These are phyloP conservation scores for Aureobasidium subglaciale DNA, from an alignment of 2,329 filamentous ascomycete genomes.

Conservation along the genomic window DNA sequence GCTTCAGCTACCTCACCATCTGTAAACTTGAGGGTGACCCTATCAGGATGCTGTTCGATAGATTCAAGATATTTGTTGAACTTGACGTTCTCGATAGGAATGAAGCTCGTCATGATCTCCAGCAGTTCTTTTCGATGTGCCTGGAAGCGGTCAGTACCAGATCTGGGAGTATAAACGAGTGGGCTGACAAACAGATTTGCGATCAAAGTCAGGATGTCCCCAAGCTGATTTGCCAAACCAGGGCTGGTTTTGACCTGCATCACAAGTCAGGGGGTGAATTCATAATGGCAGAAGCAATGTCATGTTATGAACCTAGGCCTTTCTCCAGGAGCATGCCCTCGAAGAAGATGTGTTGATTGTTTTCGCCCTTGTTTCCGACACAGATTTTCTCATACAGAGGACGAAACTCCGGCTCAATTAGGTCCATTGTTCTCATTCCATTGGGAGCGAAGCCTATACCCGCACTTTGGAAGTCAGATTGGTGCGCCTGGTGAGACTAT, in stretches of 20 bases:
- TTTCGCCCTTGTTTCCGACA: slow-evolving; percentile 32
- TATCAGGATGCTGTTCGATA: slow-evolving; percentile 30
- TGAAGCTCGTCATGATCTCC: slow-evolving; percentile 43
- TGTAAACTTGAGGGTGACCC: slow-evolving; percentile 32
- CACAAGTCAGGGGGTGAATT: no score
- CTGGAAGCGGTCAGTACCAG: not conserved
- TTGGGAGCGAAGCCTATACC: slow-evolving; percentile 32
- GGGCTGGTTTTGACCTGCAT: slow-evolving; percentile 25
- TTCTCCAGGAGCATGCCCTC: slow-evolving; percentile 36
- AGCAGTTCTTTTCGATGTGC: slow-evolving; percentile 38
- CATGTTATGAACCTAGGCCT: slow-evolving; percentile 29
- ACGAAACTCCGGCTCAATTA: slow-evolving; percentile 34
- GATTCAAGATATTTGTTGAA: slow-evolving; percentile 25
- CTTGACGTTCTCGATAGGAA: slow-evolving; percentile 22
- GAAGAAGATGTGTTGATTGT: slow-evolving; percentile 35
- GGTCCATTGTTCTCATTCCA: slow-evolving; percentile 35
- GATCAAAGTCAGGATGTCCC: slow-evolving; percentile 32
- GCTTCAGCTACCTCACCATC: slow-evolving; percentile 29
- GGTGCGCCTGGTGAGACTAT: not conserved
- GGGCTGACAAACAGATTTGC: slow-evolving; percentile 26
- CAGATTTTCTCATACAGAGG: slow-evolving; percentile 34
- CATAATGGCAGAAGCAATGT: not conserved
- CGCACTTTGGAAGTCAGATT: slow-evolving; percentile 12
- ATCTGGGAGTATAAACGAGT: not conserved
- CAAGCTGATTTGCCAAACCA: slow-evolving; percentile 32